Conservation (phyloP, 345 rosid species). For the Abelmoschus esculentus region DNA sequence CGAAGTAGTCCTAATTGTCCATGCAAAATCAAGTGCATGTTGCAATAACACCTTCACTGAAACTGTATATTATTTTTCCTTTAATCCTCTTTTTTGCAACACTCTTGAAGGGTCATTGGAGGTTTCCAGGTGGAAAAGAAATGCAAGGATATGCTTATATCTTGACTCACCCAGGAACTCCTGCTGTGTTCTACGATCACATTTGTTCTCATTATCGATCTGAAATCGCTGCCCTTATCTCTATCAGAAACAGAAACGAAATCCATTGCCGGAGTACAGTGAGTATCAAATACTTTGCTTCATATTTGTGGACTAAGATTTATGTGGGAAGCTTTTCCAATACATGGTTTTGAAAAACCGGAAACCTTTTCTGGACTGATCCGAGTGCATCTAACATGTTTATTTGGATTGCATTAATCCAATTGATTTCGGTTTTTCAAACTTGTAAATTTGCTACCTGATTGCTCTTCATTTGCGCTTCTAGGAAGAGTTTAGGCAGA, state of each 20-base stretch:
- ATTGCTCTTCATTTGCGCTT: not conserved
- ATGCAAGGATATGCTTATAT: conserved; percentile 98
- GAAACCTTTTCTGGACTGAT: not conserved
- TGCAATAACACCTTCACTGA: not conserved
- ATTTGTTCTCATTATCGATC: conserved; percentile 57
- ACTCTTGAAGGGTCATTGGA: conserved; percentile 76
- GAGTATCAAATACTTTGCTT: conserved; percentile 18
- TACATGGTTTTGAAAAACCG: not conserved
- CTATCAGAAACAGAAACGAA: conserved; percentile 62
- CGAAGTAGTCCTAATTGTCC: not conserved
- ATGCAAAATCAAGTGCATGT: not conserved
- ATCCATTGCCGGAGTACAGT: conserved; percentile 81
- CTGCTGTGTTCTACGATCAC: conserved; percentile 86
- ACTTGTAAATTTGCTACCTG: not conserved
- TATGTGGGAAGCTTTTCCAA: no score
- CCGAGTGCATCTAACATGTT: not conserved
- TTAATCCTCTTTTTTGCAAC: not conserved
- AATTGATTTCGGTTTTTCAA: no score
- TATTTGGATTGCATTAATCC: not conserved
- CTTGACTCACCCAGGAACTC: conserved; percentile 97
- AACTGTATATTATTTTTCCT: no score
- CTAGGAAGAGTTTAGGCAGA: not conserved
- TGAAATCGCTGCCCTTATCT: conserved; percentile 61
- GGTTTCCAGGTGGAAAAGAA: conserved; percentile 87
- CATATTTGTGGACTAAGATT: no score